A percentile compares a stretch with the other conserved stretches of the same genome.
These are phyloP conservation scores for Penicillium sp. DNA, from an alignment of 2,329 filamentous ascomycete genomes.

Conservation along the genomic window DNA sequence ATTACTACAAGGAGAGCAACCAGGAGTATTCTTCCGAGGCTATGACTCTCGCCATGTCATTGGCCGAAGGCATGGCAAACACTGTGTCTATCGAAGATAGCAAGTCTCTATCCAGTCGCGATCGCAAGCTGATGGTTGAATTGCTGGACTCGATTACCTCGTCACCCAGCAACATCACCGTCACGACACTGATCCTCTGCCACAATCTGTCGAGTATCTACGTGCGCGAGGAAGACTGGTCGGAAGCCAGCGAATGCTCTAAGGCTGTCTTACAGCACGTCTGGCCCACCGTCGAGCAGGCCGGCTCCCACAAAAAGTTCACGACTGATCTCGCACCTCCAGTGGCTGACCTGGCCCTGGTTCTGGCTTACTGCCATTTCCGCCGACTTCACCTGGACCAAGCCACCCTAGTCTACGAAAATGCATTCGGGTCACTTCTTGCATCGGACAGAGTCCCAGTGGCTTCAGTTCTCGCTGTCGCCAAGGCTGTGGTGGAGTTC, in stretches of 20 bases:
- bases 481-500: conserved; percentile 42
- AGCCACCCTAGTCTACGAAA: conserved; percentile 37
- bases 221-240: conserved; percentile 38
- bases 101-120: conserved; percentile 25
- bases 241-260: conserved; percentile 30
- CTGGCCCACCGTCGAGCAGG: conserved; percentile 37
- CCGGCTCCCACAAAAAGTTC: conserved; percentile 35
- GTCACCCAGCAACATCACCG: conserved; percentile 24
- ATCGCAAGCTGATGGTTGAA: conserved; percentile 36
- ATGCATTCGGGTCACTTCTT: conserved; percentile 38
- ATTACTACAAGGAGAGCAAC: conserved; percentile 37
- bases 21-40: conserved; percentile 37
- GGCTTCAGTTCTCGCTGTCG: conserved; percentile 34
- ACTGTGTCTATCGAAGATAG: conserved; percentile 27
- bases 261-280: conserved; percentile 37
- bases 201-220: conserved; percentile 38
- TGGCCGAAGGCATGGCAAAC: conserved; percentile 32
- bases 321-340: conserved; percentile 35
- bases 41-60: conserved; percentile 31
- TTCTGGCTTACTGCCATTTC: conserved; percentile 40
- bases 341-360: conserved; percentile 36
- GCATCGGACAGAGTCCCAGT: conserved; percentile 37
- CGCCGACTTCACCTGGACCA: conserved; percentile 35
- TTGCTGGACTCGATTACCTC: conserved; percentile 39
- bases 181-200: conserved; percentile 34